phyloP scores from a whole-genome alignment of 2,329 filamentous ascomycete species.

The Trichoderma sp. region DNA sequence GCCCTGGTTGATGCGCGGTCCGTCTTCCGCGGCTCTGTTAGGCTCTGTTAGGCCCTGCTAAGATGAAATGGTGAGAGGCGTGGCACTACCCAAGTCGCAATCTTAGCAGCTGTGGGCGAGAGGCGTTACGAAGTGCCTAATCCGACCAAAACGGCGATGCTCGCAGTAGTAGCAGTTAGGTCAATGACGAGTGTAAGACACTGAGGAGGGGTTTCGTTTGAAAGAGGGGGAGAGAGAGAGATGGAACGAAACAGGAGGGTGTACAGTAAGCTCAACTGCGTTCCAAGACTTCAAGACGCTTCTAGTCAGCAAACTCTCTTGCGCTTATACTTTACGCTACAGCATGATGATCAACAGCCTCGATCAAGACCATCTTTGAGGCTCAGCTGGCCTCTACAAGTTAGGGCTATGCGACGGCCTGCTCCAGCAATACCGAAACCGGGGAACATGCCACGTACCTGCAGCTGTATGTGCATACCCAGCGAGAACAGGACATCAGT shows the following conservation, averaged over 20 bases:
- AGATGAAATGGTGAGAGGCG: neutral
- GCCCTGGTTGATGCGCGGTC: constrained; percentile 11
- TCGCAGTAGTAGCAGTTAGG: neutral
- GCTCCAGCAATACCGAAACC: neutral
- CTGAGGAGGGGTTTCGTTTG: neutral
- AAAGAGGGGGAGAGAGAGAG: neutral
- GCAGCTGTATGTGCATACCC: neutral
- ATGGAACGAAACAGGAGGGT: neutral
- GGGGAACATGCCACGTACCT: no score
- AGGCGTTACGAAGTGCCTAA: neutral
- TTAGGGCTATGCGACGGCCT: constrained; percentile 1
- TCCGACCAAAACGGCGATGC: neutral
- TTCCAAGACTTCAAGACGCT: neutral
- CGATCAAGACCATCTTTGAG: neutral
- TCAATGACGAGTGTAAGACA: neutral
- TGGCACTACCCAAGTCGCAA: neutral
- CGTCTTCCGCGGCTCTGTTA: constrained; percentile 7
- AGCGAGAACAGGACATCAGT: neutral
- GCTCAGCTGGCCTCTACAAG: neutral
- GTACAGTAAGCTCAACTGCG: neutral
- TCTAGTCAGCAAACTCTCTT: neutral
- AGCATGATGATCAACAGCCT: neutral
- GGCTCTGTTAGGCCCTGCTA: neutral
- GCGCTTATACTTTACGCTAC: neutral
- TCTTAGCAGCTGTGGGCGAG: neutral